phyloP scores from a whole-genome alignment of 2,329 filamentous ascomycete species.

The Ceratocystis albifundus region DNA sequence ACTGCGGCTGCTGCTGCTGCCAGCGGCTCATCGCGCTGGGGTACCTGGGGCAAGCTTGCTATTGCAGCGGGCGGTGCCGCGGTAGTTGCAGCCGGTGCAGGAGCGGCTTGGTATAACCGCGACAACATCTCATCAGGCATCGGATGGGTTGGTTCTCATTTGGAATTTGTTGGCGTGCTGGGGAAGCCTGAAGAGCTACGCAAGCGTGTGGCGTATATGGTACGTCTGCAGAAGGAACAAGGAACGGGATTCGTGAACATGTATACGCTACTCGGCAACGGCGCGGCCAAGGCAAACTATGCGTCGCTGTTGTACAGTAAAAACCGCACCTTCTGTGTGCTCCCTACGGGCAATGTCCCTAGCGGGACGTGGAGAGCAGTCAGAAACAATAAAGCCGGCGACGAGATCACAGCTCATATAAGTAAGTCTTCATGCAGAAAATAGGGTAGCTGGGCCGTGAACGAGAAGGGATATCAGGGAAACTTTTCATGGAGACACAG shows the following conservation, averaged over 20 bases:
- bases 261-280: constrained; percentile 70
- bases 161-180: constrained; percentile 86
- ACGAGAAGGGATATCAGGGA: background rate
- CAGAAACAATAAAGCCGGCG: constrained; percentile 64
- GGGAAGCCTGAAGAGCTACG: constrained; percentile 73
- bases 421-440: constrained; percentile 33
- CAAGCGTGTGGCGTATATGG: constrained; percentile 57
- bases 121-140: constrained; percentile 67
- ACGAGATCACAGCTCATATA: constrained; percentile 75
- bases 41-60: constrained; percentile 72
- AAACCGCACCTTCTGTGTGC: constrained; percentile 73
- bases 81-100: constrained; percentile 67
- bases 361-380: constrained; percentile 54
- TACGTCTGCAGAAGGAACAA: constrained; percentile 51
- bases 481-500: background rate
- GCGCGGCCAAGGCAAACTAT: constrained; percentile 37
- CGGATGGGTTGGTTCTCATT: constrained; percentile 75
- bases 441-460: background rate
- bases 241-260: constrained; percentile 72
- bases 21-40: constrained; percentile 44
- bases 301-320: constrained; percentile 19
- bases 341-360: constrained; percentile 47
- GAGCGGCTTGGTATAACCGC: constrained; percentile 75
- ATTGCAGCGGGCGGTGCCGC: constrained; percentile 77
- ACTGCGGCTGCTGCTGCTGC: constrained; percentile 31